Evolutionary conservation across 768 basidiomycete genomes (phyloP), one percentile per base, ranked within the genome.

Genomic region (Lanmaoa rubissima): DNA sequence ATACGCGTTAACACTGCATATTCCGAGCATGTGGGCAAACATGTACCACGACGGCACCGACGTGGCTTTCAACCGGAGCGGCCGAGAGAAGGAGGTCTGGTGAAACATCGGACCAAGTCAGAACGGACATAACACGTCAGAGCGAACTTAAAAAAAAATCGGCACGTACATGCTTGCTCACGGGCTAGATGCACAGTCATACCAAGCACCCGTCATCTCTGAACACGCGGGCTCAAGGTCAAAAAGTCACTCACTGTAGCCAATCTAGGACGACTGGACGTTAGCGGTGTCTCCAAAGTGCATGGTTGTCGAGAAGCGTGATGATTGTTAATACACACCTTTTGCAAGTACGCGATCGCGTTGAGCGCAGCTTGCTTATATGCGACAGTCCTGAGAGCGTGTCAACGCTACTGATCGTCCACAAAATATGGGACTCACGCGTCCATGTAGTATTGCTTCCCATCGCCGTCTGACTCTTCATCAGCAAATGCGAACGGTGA

Each of bases 311-410:
- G 9, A 4, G 8, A 1, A 26, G 4, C 4, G n/a, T n/a, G 3
- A 6, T 4, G 2, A 13, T 9, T 17, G 0, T 17, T 44, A 32
- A 34, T 39, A 59, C 66, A 28, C 48, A 83, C 84, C 78, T 87
- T 87, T 74, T 78, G 75, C 43, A 92, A 75, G 68, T 92, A 91
- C 2, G 80, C 79, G 50, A 92, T 90, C 2, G 86, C 80, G 62
- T 90, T 90, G 53, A 90, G 72, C 0, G 89, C 87, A 6, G 90
- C 89, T 71, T 88, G 87, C 66, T 91, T 90, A 68, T 87, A 91
- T 3, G 90, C 88, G 17, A 88, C 86, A 21, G 87, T 82, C 0
- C 85, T 87, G 48, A 32, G 35, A 26, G 21, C 19, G 11, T n/a
- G 49, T 44, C 42, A 48, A 40, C 31, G 7, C 51, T 21, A 21